Base-by-base conservation (phyloP, 164 flowering plant species). In the Piper longum region DNA sequence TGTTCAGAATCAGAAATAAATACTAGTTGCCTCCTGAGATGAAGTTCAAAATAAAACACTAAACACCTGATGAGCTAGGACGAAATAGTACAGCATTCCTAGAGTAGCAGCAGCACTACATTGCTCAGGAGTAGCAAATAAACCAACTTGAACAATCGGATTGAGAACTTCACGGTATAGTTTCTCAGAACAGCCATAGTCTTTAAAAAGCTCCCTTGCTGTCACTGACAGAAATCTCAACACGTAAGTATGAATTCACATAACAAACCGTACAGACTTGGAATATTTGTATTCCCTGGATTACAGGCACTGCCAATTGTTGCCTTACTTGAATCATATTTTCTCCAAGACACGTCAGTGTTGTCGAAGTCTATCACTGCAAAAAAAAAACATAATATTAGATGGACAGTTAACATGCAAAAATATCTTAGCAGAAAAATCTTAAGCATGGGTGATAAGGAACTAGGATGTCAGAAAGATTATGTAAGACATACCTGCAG, bases 141-240 rank as follows among this genome's bases (percentile, higher is more conserved):
- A 62, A 17, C 87, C 83, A 69, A 80, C 86, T 70, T 80, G 83
- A 72, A 85, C 73, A 64, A 83, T 55, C 19, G 90, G 83, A 62
- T 71, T 70, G 57, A 85, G 45, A 18, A 74, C 70, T 56, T 78
- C 68, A 54, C 54, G 71, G 74, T 75, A 83, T 61, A 83, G 81
- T 67, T 72, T 80, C 51, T 80, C 80, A 39, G 91, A 83, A 77
- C 79, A 79, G 39, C 86, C 81, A 79, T 72, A 77, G 79, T 80
- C 80, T 71, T 71, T 85, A n/a, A 83, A 74, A 60, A 85, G 83
- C 79, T 85, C 87, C 80, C 87, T 83, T 66, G 91, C 87, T 68
- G 91, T 83, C 68, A 80, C 91, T 85, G 70, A 51, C 66, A 56
- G 51, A 67, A 66, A 66, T 7, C 3, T 11, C 36, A 26, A 9